A percentile compares a stretch with the other conserved stretches of the same genome.
These are phyloP conservation scores for Cadophora malorum DNA, from an alignment of 2,329 filamentous ascomycete species.

Conservation along the genomic window DNA sequence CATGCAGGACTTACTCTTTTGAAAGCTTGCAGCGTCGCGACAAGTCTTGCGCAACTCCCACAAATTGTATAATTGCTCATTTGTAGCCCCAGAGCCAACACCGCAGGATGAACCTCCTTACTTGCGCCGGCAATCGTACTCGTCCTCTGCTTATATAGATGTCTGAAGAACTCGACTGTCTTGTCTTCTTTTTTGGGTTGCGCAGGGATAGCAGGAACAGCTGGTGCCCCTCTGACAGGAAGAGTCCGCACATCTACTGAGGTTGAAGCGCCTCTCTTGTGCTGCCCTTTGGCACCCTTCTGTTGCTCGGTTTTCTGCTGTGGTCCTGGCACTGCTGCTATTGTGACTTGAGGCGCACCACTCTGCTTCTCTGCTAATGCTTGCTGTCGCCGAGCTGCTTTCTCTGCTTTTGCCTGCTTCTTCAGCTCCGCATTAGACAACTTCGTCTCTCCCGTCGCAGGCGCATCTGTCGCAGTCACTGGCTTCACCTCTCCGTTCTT, in stretches of 20 bases:
- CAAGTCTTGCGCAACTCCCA: slow-evolving; percentile 86
- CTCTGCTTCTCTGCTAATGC: slow-evolving; percentile 61
- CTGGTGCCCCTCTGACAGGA: slow-evolving; percentile 39
- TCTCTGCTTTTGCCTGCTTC: slow-evolving; percentile 89
- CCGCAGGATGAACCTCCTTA: slow-evolving; percentile 82
- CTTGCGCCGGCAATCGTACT: slow-evolving; percentile 64
- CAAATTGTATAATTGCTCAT: slow-evolving; percentile 82
- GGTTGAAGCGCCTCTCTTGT: slow-evolving; percentile 44
- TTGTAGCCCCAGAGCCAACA: slow-evolving; percentile 86
- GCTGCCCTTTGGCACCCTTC: slow-evolving; percentile 48
- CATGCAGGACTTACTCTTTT: slow-evolving; percentile 68
- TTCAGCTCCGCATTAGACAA: slow-evolving; percentile 71
- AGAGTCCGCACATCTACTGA: slow-evolving; percentile 41
- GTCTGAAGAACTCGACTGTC: slow-evolving; percentile 79
- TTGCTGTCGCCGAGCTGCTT: slow-evolving; percentile 81
- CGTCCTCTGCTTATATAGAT: slow-evolving; percentile 77
- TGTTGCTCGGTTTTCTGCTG: slow-evolving; percentile 65
- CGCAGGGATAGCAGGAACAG: slow-evolving; percentile 47
- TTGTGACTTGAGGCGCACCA: slow-evolving; percentile 5
- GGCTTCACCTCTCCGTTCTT: slow-evolving; percentile 23
- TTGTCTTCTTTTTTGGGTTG: slow-evolving; percentile 67
- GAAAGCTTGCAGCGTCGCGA: slow-evolving; percentile 87
- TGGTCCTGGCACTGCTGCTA: slow-evolving; percentile 48
- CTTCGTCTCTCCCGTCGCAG: slow-evolving; percentile 42
- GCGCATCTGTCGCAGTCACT: slow-evolving; percentile 24